Evolutionary conservation across 2,329 filamentous ascomycete species (phyloP).

Genomic region (Blastomyces silverae): DNA sequence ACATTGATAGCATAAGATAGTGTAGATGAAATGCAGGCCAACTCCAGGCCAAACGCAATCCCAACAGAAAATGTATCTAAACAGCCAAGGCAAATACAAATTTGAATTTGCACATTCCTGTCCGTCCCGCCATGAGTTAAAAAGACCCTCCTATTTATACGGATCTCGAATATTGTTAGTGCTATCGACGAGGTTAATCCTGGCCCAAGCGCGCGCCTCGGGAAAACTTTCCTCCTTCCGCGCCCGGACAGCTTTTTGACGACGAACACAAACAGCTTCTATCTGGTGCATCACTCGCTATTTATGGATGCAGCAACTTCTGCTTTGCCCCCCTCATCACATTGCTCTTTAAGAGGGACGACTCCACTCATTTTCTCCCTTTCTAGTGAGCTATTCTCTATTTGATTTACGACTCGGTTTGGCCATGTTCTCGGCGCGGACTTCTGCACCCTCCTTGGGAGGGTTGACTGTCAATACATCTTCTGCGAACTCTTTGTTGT

Average conservation of each 20-base stretch:
- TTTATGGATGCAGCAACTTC: background rate
- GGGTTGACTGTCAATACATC: conserved; percentile 22
- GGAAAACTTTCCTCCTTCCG: conserved; percentile 8
- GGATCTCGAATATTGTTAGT: no score
- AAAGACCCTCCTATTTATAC: background rate
- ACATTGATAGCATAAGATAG: background rate
- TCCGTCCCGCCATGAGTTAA: background rate
- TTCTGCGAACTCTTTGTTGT: conserved; percentile 22
- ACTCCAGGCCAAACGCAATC: background rate
- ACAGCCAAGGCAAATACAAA: background rate
- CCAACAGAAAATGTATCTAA: background rate
- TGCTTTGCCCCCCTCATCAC: background rate
- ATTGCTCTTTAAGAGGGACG: background rate
- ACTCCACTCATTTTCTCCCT: background rate
- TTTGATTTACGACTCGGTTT: background rate
- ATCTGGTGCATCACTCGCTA: background rate
- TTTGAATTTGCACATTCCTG: background rate
- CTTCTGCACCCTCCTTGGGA: conserved; percentile 17
- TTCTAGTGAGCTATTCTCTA: background rate
- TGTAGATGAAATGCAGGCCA: background rate
- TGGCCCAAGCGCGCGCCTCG: background rate
- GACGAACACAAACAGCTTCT: conserved; percentile 6
- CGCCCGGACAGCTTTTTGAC: background rate
- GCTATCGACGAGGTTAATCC: no score
- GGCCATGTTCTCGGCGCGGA: conserved; percentile 20